These are phyloP conservation scores for Raffaelea albimanens DNA, from an alignment of 2,329 filamentous ascomycete species.

Conservation along the genomic window DNA sequence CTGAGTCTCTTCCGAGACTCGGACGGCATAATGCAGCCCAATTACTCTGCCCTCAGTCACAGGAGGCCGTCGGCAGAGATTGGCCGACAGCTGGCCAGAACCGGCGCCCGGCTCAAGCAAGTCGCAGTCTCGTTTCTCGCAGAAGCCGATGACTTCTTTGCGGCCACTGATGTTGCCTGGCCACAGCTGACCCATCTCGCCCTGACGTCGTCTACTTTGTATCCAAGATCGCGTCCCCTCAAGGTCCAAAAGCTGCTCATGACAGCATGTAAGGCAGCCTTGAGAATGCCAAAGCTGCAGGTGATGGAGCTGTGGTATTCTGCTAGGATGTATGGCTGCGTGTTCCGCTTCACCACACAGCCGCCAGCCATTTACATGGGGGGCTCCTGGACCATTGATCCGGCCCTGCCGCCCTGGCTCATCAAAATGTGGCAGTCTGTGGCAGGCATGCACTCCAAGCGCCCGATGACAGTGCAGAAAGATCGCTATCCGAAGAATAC, in stretches of 20 bases:
- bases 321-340: not conserved
- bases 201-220: constrained; percentile 1
- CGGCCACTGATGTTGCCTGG: not conserved
- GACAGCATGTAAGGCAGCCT: not conserved
- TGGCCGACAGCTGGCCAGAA: not conserved
- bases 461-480: not conserved
- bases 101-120: not conserved
- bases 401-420: not conserved
- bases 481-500: too few species aligned
- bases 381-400: not conserved
- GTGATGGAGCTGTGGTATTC: not conserved
- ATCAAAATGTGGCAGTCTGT: not conserved
- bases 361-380: not conserved
- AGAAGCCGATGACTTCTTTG: not conserved
- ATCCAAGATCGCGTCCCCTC: not conserved
- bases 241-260: not conserved
- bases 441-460: not conserved
- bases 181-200: not conserved
- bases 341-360: not conserved
- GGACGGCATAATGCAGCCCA: not conserved
- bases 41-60: not conserved
- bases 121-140: not conserved
- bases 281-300: not conserved
- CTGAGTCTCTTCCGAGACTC: not conserved
- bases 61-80: not conserved